These are phyloP conservation scores for Fusarium ramigenum DNA, from an alignment of 2,329 filamentous ascomycete genomes.

Conservation along the genomic window DNA sequence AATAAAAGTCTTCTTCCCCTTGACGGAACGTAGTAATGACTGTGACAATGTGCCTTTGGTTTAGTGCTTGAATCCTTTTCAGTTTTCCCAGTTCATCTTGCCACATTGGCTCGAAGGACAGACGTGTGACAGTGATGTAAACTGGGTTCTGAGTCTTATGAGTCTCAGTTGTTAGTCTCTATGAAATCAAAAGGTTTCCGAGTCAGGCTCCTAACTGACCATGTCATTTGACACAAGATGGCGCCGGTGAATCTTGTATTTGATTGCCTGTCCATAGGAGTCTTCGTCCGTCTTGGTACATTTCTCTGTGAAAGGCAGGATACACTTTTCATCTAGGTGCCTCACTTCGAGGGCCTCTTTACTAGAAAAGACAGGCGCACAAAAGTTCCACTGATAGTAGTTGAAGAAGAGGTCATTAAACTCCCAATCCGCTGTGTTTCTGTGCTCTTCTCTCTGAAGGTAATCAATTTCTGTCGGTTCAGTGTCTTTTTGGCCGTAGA, in stretches of 20 bases:
- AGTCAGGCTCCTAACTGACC: not conserved
- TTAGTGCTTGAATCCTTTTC: not conserved
- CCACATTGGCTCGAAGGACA: not conserved
- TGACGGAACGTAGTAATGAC: not conserved
- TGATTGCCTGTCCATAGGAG: not conserved
- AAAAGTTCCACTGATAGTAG: not conserved
- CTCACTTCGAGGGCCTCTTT: fast-evolving
- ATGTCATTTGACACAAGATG: not conserved
- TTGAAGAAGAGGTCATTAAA: too few species aligned
- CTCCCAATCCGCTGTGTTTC: fast-evolving
- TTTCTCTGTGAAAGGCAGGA: not conserved
- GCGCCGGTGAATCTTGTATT: not conserved
- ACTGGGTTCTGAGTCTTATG: not conserved
- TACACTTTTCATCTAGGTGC: fast-evolving
- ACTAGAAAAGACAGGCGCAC: not conserved
- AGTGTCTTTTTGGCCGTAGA: not conserved
- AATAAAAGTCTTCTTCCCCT: not conserved
- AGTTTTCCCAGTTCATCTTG: fast-evolving
- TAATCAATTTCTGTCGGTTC: fast-evolving
- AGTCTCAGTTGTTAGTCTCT: not conserved
- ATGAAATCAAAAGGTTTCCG: fast-evolving
- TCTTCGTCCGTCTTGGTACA: too few species aligned
- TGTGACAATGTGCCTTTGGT: not conserved
- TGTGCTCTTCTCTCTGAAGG: fast-evolving
- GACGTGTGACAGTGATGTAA: not conserved